Base-by-base conservation (phyloP, 1,139 yeast genomes). In the Arxiozyma slooffiae region DNA sequence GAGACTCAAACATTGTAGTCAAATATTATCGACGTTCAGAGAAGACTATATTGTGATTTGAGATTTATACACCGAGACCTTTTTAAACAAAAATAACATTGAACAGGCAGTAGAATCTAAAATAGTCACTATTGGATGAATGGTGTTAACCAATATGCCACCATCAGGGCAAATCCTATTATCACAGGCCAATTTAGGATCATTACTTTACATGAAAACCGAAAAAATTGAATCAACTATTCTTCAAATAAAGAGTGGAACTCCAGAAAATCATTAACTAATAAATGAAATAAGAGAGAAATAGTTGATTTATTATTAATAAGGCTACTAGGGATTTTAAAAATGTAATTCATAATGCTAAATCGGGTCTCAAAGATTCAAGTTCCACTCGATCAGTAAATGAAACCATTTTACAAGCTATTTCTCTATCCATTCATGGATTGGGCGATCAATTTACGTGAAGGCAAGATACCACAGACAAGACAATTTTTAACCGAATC, bases 341-440 rank as follows among this genome's bases (percentile, higher is more conserved):
- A 53, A 70, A 78, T 14, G 82, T 83, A 36, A 65, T 82, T 34
- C 44, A 26, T 2, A 47, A 44, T 20, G 48, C 51, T 22, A 46
- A 48, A 38, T 26, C 43, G 6, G 41, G 36, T 6, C 44, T 50
- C 16, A 21, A 38, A 20, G 9, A n/a, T 14, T 7, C 34, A 7
- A 20, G 41, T 2, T 9, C 9, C 3, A 44, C 26, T 14, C 39
- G 44, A 3, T 46, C 34, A n/a, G 67, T 75, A 23, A 73, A 73
- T 23, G 65, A 68, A 7, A 68, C 69, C 22, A 72, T 75, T 16
- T 73, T 74, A 8, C 86, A 85, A 55, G 81, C 85, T 4, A 79
- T 82, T 26, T 92, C 95, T 0, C 71, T 88, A 60, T 80, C 95
- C 0, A 79, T 86, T 0, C 89, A 86, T 61, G 95, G 96, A 0